These are phyloP conservation scores for Carnegiea gigantea DNA, from an alignment of 179 eudicot species.

Conservation along the genomic window DNA sequence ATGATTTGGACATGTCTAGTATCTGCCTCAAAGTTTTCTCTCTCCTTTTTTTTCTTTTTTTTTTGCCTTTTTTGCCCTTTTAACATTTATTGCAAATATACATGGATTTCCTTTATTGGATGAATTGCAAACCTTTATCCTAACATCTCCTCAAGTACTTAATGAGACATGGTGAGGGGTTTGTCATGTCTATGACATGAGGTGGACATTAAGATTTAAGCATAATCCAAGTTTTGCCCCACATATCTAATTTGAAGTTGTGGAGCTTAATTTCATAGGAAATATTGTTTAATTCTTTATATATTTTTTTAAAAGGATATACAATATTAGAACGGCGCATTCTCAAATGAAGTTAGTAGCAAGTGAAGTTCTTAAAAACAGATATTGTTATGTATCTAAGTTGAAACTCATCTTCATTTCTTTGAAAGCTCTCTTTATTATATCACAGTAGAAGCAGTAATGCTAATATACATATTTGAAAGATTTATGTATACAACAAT, in stretches of 20 bases:
- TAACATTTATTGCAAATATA: background rate
- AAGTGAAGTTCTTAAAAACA: background rate
- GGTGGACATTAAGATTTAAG: background rate
- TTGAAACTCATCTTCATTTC: too few relatives aligned
- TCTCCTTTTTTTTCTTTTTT: background rate
- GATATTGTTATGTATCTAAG: too few relatives aligned
- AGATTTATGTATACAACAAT: too few relatives aligned
- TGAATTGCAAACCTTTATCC: background rate
- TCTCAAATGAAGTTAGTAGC: too few relatives aligned
- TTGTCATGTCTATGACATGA: background rate
- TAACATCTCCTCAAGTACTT: background rate
- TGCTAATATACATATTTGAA: too few relatives aligned
- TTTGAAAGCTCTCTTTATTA: too few relatives aligned
- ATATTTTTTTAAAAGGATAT: too few relatives aligned
- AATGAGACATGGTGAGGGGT: background rate
- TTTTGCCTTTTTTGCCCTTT: background rate
- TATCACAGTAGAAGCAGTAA: too few relatives aligned
- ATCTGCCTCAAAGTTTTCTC: background rate
- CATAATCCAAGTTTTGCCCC: background rate
- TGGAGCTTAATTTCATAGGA: background rate
- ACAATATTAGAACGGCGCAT: background rate
- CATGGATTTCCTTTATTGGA: conserved; percentile 2
- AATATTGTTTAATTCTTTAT: background rate
- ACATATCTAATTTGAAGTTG: background rate
- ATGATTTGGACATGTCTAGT: conserved; percentile 8